These are phyloP conservation scores for Furcasterigmium sp. DNA, from an alignment of 2,329 filamentous ascomycete genomes.

Conservation along the genomic window DNA sequence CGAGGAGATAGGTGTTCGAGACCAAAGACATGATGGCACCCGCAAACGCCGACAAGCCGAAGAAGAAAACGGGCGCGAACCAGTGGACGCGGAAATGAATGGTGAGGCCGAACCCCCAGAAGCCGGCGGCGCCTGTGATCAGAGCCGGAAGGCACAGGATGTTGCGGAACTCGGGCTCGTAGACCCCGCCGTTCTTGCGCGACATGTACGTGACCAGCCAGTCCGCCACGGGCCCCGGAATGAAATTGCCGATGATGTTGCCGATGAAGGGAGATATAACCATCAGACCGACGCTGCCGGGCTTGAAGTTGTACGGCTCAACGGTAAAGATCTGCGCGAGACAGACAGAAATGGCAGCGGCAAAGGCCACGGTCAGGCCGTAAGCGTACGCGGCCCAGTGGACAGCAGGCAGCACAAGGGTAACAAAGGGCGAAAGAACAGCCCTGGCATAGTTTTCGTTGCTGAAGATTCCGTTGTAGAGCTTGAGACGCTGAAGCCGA, in stretches of 20 bases:
- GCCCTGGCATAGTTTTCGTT: background rate
- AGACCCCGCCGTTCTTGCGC: background rate
- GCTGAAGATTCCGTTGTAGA: background rate
- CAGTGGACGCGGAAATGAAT: background rate
- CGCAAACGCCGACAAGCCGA: slow-evolving; percentile 59
- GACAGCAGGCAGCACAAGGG: background rate
- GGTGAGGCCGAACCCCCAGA: background rate
- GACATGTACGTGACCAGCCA: background rate
- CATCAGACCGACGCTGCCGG: background rate
- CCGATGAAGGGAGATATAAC: background rate
- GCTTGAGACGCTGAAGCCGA: background rate
- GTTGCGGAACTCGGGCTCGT: slow-evolving; percentile 84
- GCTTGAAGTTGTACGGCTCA: background rate
- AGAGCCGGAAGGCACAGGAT: slow-evolving; percentile 73
- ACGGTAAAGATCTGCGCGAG: background rate
- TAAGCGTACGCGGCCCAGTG: background rate
- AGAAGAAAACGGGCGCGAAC: slow-evolving; percentile 53
- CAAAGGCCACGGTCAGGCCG: background rate
- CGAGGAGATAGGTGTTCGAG: background rate
- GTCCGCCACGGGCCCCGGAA: background rate
- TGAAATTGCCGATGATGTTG: background rate
- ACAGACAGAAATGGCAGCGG: background rate
- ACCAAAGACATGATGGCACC: slow-evolving; percentile 27
- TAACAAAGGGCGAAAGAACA: background rate
- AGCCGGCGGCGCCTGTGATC: background rate